These are phyloP conservation scores for Toxoplasma gondii DNA, from an alignment of 169 alveolate genomes.

Conservation along the genomic window DNA sequence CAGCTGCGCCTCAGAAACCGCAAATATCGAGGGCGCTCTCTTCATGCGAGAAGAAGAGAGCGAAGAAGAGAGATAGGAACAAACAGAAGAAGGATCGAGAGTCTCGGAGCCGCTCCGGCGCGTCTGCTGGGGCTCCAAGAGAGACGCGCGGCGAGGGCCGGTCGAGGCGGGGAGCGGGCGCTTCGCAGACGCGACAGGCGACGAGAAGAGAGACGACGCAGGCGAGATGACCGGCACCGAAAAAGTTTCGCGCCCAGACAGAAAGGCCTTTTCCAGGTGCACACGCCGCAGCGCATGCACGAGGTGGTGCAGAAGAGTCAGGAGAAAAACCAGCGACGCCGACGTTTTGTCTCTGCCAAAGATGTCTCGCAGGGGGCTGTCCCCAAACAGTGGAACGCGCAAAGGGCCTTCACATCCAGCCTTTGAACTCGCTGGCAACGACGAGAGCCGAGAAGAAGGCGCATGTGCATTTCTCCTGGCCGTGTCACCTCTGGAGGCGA, in stretches of 20 bases:
- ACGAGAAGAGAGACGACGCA: neutral
- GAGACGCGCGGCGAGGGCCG: neutral
- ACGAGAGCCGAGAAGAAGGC: neutral
- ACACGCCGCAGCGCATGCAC: neutral
- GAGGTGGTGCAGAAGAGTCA: slow-evolving; percentile 58
- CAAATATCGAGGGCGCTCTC: neutral
- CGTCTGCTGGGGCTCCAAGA: neutral
- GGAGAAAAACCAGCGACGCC: slow-evolving; percentile 13
- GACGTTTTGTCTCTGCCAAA: neutral
- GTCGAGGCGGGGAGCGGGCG: neutral
- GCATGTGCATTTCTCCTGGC: neutral
- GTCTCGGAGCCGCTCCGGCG: neutral
- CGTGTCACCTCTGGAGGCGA: neutral
- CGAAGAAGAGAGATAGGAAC: neutral
- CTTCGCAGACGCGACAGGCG: neutral
- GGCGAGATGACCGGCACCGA: neutral
- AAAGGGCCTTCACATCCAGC: neutral
- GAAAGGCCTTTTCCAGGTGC: slow-evolving; percentile 6
- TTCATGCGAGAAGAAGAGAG: neutral
- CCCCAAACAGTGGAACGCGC: neutral
- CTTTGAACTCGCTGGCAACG: neutral
- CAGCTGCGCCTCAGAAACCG: slow-evolving; percentile 24
- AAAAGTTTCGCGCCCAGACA: neutral
- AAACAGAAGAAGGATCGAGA: neutral
- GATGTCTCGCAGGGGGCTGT: neutral